phyloP scores from a whole-genome alignment of 345 rosid species.

The Murraya paniculata region DNA sequence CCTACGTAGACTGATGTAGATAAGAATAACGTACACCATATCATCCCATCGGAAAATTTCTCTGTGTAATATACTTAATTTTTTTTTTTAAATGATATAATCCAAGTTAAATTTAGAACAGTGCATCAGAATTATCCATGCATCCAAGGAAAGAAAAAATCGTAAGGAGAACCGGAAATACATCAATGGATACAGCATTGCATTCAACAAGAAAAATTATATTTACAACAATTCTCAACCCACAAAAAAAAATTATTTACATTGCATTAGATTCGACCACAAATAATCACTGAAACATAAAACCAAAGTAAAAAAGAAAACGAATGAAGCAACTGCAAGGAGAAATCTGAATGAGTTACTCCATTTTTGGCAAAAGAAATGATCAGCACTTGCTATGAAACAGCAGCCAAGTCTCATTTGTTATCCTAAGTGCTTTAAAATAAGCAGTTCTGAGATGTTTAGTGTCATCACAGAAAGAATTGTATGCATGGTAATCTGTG shows the following conservation, averaged over 20 bases:
- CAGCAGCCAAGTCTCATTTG: not conserved
- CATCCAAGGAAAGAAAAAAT: not conserved
- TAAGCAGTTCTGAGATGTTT: not conserved
- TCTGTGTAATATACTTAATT: too few species aligned
- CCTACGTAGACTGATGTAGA: too few species aligned
- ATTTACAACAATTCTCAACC: not conserved
- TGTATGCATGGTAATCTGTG: not conserved
- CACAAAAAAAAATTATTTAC: conserved; percentile 6
- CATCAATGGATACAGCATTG: not conserved
- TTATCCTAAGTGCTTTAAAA: not conserved
- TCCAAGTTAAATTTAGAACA: too few species aligned
- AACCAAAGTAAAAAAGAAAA: not conserved
- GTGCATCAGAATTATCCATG: not conserved
- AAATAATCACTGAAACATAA: not conserved
- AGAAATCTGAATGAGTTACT: not conserved
- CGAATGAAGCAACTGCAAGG: not conserved
- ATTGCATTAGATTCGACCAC: not conserved
- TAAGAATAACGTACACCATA: too few species aligned
- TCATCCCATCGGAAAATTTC: too few species aligned
- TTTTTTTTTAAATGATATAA: too few species aligned
- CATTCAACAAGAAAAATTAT: not conserved
- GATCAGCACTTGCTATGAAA: not conserved
- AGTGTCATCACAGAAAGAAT: not conserved
- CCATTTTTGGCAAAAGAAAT: not conserved
- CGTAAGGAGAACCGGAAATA: not conserved